Conservation (phyloP, 768 basidiomycete species). For the Melanogaster broomeanus region DNA sequence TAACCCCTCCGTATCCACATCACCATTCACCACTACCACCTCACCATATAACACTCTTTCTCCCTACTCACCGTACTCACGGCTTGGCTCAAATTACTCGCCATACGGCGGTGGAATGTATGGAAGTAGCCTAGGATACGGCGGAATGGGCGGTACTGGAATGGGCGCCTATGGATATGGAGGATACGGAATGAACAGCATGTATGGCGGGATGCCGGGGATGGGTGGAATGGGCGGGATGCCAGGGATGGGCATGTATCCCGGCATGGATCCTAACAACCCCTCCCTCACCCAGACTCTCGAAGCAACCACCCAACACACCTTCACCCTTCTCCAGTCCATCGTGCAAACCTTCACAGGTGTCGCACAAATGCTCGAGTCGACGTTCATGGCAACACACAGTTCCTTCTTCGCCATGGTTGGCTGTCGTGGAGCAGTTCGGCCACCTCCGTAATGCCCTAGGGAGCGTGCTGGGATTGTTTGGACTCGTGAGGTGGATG, state of each 20-base stretch:
- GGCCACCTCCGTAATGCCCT: conserved; percentile 88
- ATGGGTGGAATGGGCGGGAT: conserved; percentile 41
- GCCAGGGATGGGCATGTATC: conserved; percentile 40
- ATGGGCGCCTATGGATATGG: conserved; percentile 43
- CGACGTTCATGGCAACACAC: conserved; percentile 96
- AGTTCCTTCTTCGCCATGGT: conserved; percentile 96
- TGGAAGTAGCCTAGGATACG: conserved; percentile 38
- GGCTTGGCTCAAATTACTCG: conserved; percentile 37
- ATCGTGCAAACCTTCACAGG: conserved; percentile 95
- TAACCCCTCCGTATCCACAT: conserved; percentile 36
- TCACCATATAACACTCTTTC: conserved; percentile 49
- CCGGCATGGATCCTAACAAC: conserved; percentile 49
- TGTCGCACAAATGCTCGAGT: conserved; percentile 96
- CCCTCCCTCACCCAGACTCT: conserved; percentile 84
- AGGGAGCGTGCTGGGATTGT: conserved; percentile 90
- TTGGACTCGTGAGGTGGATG: conserved; percentile 88
- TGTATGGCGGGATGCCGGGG: conserved; percentile 39
- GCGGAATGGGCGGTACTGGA: conserved; percentile 46
- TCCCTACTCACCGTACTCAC: conserved; percentile 46
- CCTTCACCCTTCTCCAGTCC: conserved; percentile 90
- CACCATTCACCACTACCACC: conserved; percentile 39
- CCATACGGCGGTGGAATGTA: conserved; percentile 33
- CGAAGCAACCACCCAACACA: conserved; percentile 87
- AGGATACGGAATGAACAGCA: conserved; percentile 53
- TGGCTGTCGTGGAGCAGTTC: conserved; percentile 94